phyloP scores from a whole-genome alignment of 192 early-diverging fungal genomes.

The Diversispora epigaea region DNA sequence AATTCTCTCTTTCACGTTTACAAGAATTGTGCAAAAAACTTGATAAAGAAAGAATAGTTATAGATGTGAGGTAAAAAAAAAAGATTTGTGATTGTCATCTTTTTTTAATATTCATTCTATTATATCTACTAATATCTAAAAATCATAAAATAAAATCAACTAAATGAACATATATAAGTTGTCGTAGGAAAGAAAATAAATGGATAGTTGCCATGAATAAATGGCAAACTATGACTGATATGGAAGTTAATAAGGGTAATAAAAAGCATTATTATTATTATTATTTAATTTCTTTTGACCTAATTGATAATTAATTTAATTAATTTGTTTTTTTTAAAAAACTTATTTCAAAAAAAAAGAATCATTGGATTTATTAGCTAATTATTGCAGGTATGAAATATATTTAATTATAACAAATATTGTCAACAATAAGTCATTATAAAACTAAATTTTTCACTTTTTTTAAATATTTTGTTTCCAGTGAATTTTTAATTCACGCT shows the following conservation, averaged over 20 bases:
- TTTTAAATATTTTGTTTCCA: conserved; percentile 22
- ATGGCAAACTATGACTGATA: conserved; percentile 95
- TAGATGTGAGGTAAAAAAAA: conserved; percentile 69
- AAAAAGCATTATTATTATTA: conserved; percentile 54
- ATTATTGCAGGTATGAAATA: conserved; percentile 57
- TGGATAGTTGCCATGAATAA: conserved; percentile 98
- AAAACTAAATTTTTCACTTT: neutral
- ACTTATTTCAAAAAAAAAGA: conserved; percentile 35
- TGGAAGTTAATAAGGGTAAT: conserved; percentile 69
- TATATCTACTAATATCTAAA: too few relatives aligned
- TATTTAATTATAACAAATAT: neutral
- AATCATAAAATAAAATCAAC: too few relatives aligned
- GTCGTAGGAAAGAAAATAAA: conserved; percentile 60
- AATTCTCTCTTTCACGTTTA: conserved; percentile 70
- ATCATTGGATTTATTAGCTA: conserved; percentile 54
- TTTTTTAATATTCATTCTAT: too few relatives aligned
- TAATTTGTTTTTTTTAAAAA: neutral
- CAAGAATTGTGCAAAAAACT: conserved; percentile 49
- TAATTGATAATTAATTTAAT: neutral
- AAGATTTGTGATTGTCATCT: too few relatives aligned
- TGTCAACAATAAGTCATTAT: too few relatives aligned
- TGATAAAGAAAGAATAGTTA: conserved; percentile 71
- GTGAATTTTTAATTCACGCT: conserved; percentile 96
- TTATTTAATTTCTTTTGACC: neutral
- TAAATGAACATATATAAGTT: conserved; percentile 50